These are phyloP conservation scores for Claviceps cyperi DNA, from an alignment of 2,329 filamentous ascomycete genomes.

Conservation along the genomic window DNA sequence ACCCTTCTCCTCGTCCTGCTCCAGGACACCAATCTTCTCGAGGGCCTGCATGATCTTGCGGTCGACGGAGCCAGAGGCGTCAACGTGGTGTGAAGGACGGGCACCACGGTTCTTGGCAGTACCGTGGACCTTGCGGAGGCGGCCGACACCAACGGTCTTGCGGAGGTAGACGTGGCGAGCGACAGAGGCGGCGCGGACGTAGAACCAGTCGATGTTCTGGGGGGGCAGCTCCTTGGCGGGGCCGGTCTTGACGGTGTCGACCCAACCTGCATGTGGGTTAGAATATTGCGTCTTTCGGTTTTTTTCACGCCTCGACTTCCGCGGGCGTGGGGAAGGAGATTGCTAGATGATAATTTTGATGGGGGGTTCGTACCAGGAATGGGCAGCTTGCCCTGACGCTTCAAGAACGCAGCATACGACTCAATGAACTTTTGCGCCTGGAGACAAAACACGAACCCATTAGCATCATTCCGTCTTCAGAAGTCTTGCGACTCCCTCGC, in stretches of 20 bases:
- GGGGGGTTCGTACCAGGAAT: slow-evolving; percentile 56
- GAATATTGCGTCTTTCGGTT: neutral
- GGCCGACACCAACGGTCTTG: slow-evolving; percentile 98
- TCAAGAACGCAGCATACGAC: slow-evolving; percentile 77
- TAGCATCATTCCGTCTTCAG: slow-evolving; percentile 64
- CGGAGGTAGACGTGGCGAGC: slow-evolving; percentile 98
- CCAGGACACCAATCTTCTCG: slow-evolving; percentile 97
- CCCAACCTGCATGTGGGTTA: slow-evolving; percentile 55
- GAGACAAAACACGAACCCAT: slow-evolving; percentile 32
- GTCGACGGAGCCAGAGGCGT: slow-evolving; percentile 90
- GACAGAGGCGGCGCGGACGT: slow-evolving; percentile 79
- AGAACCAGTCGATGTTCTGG: slow-evolving; percentile 97
- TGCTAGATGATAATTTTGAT: no score
- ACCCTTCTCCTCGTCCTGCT: slow-evolving; percentile 97
- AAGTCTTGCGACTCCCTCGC: slow-evolving; percentile 61
- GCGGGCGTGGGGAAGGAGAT: no score
- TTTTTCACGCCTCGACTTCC: no score
- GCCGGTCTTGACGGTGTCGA: slow-evolving; percentile 98
- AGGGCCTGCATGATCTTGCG: slow-evolving; percentile 94
- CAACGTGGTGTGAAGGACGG: slow-evolving; percentile 84
- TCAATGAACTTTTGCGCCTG: slow-evolving; percentile 83
- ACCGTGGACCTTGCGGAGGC: slow-evolving; percentile 92
- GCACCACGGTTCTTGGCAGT: slow-evolving; percentile 93
- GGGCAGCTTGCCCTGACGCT: slow-evolving; percentile 85
- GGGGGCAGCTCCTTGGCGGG: slow-evolving; percentile 93